phyloP scores from a whole-genome alignment of 345 rosid genomes.

The Kernera saxatilis region DNA sequence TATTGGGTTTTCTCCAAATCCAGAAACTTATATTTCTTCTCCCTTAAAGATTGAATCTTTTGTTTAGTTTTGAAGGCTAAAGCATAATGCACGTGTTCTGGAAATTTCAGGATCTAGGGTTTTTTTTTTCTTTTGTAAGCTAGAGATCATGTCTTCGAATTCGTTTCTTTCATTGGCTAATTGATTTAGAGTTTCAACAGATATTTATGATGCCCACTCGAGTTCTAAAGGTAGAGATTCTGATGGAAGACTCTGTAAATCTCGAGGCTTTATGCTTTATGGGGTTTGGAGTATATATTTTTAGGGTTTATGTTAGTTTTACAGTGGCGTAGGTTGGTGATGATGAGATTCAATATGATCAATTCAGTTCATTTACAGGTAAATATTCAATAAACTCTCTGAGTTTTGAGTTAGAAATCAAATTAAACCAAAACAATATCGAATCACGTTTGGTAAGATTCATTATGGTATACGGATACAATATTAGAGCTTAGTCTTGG shows the following conservation, averaged over 20 bases:
- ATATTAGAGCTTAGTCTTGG: too few species aligned
- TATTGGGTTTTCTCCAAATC: not conserved
- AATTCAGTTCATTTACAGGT: not conserved
- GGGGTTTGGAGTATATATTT: not conserved
- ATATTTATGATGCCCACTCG: too few species aligned
- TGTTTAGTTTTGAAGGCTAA: not conserved
- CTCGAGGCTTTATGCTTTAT: too few species aligned
- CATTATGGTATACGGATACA: too few species aligned
- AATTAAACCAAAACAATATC: too few species aligned
- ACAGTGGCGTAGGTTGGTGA: not conserved
- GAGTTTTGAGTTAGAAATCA: too few species aligned
- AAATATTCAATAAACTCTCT: too few species aligned
- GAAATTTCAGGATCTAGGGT: not conserved
- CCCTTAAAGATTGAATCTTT: not conserved
- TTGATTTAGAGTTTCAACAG: not conserved
- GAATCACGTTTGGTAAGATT: too few species aligned
- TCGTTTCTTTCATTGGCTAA: not conserved
- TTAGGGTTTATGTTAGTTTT: slow-evolving; percentile 3
- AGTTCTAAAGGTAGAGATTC: too few species aligned
- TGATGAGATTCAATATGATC: not conserved
- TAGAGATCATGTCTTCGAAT: not conserved
- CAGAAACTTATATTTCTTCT: not conserved
- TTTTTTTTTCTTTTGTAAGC: too few species aligned
- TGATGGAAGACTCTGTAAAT: too few species aligned
- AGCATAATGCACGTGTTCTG: too few species aligned